phyloP scores from a whole-genome alignment of 169 alveolate genomes.

The Plasmodium gonderi region DNA sequence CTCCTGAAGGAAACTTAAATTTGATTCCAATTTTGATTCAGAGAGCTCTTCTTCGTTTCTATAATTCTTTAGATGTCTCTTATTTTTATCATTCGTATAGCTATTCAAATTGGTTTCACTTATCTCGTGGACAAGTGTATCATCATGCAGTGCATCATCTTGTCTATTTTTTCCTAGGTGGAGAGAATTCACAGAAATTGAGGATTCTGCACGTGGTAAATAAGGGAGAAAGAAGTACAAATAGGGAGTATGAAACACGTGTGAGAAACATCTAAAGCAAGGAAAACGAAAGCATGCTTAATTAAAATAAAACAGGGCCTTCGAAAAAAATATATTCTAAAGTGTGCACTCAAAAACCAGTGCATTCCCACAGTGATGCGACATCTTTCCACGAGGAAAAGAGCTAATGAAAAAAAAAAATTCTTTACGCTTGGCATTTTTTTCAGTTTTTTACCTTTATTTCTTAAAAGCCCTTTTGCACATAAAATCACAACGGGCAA shows the following conservation, averaged over 20 bases:
- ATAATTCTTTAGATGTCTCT: neutral
- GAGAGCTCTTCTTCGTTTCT: neutral
- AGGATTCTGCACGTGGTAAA: neutral
- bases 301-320: neutral
- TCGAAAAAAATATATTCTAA: too few relatives aligned
- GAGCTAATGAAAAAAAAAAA: neutral
- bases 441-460: slow-evolving; percentile 28
- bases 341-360: too few relatives aligned
- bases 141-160: neutral
- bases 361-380: too few relatives aligned
- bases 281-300: too few relatives aligned
- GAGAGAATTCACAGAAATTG: neutral
- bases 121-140: neutral
- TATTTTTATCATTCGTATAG: neutral
- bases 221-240: neutral
- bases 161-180: neutral
- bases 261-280: neutral
- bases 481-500: slow-evolving; percentile 1
- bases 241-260: neutral
- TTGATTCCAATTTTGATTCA: neutral
- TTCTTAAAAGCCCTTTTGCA: slow-evolving; percentile 32
- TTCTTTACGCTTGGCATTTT: neutral
- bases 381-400: too few relatives aligned
- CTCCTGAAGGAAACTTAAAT: neutral
- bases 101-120: too few relatives aligned